Base-by-base conservation (phyloP, 768 basidiomycete genomes). In the Leccinellum rugosiceps region DNA sequence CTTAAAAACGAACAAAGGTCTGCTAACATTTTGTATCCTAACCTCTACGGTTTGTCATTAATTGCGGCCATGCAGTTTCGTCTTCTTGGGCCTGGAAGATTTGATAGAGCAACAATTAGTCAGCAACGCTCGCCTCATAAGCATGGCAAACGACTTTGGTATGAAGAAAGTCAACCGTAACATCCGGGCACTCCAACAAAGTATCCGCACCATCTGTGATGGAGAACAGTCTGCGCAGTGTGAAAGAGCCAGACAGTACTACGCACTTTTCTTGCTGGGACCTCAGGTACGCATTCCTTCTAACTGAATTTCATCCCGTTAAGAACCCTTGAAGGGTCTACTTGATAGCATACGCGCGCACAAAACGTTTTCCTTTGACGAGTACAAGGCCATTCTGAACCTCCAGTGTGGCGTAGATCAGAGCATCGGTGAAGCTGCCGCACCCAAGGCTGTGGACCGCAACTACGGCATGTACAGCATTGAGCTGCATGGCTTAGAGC, bases 151-250 rank as follows among this genome's bases (percentile, higher is more conserved):
- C 63, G 69, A 75, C 0, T 83, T 84, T 56, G 96, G 96, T 2
- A 82, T 95, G 62, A 82, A 85, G 68, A 97, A 96, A 75, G 88
- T 98, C 62, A 73, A 84, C 67, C 85, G 93, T 28, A 95, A 96
- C 71, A 88, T 96, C 49, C 80, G 94, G 32, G 91, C 96, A 19
- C 79, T 98, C 35, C 94, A 96, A 66, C 96, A 98, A 69, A 87
- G 90, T 64, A 81, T 95, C 66, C 91, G 90, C 68, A 86, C 87
- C 8, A 81, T 93, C 52, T 81, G 82, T 5, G 79, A 82, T 51
- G 83, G 85, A 50, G 75, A 75, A 38, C 77, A 80, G 57, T 80
- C 83, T 56, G 81, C 84, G 7, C 85, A 88, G 58, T 89, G 98
- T 58, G 83, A 88, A 53, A 81, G 84, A 19, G 88, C 87, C 6